Evolutionary conservation across 1,139 yeast species (phyloP), one percentile per base, ranked within the genome.

Genomic region (Sugiyamaella novakii): DNA sequence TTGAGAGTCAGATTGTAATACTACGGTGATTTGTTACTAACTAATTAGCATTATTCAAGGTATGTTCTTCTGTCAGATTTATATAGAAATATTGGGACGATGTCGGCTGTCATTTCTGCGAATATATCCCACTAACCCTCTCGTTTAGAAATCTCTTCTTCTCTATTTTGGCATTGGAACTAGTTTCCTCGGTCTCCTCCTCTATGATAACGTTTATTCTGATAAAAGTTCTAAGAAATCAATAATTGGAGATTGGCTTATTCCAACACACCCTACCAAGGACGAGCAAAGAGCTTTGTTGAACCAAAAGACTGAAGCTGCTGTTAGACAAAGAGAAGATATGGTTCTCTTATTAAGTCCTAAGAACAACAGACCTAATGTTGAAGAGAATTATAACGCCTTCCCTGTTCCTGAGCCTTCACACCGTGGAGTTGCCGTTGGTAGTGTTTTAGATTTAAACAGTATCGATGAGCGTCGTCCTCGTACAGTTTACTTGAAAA

Each of bases 321-420:
- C 52, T 8, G 44, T 52, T 37, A 43, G 49, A 31, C 50, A 51
- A 34, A 51, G 59, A 43, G 53, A 55, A 37, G 56, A 55, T 34
- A 27, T 45, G 43, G 56, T 50, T 42, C 34, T 54, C 21, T 47
- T 56, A 29, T 49, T 56, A 22, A 50, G 55, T 22, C 50, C 58
- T 33, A 55, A 55, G 45, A 55, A 54, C 49, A 51, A 50, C n/a
- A 46, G 56, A 33, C 35, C 48, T n/a, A 55, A 55, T 36, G 33
- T 47, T 41, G 56, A 54, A 35, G 59, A 52, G 49, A 53, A 54
- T 38, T 49, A 50, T 38, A 50, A 55, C 29, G 44, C 53, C 17
- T 42, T 42, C 47, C 64, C 65, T 29, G 64, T 62, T 25, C 62
- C 63, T 14, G 60, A 54, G 12, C 55, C 59, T 6, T 52, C 58